Evolutionary conservation across 768 basidiomycete genomes (phyloP), one percentile per base, ranked within the genome.

Genomic region (Sporobolomyces pararoseus): DNA sequence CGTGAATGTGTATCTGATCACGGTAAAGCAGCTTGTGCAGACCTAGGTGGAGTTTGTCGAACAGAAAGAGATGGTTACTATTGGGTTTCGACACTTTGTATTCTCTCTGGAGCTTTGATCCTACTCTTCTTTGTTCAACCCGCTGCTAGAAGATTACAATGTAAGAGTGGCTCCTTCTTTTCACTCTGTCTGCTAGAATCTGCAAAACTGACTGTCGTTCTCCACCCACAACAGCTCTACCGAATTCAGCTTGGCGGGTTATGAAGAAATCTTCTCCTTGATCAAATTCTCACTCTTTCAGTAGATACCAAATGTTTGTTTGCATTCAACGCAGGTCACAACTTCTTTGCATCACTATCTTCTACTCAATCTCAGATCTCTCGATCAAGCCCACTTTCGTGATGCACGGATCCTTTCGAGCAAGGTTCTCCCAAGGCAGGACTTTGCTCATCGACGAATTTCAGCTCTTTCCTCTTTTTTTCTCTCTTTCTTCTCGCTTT

Each of bases 61-160:
- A 90, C 88, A 1, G 86, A 90, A 79, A 84, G 84, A 29, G 96
- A 99, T 79, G 96, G 96, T 16, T 98, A 95, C 80, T 98, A 93
- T 79, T 84, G 86, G 66, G 86, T 94, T 60, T 89, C 88, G 34
- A 84, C 79, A 9, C 77, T 91, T n/a, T 96, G 93, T 81, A 82
- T 96, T 72, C 76, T 80, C 10, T 83, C 92, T 49, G 95, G 92
- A n/a, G 82, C 87, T 23, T 63, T 86, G 2, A 83, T 91, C 75
- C 81, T 97, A 46, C 76, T 92, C 47, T 81, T 82, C 47, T 94
- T 87, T 77, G 88, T 95, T 66, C 82, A 89, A 37, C 95, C 95
- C 17, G 90, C 88, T 0, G 91, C 91, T 14, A 85, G 85, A 68
- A 87, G 83, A 79, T 81, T 99, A 57, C 92, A 98, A 50, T 27